Evolutionary conservation across 2,329 filamentous ascomycete species (phyloP).

Genomic region (Aspergillus sp.): DNA sequence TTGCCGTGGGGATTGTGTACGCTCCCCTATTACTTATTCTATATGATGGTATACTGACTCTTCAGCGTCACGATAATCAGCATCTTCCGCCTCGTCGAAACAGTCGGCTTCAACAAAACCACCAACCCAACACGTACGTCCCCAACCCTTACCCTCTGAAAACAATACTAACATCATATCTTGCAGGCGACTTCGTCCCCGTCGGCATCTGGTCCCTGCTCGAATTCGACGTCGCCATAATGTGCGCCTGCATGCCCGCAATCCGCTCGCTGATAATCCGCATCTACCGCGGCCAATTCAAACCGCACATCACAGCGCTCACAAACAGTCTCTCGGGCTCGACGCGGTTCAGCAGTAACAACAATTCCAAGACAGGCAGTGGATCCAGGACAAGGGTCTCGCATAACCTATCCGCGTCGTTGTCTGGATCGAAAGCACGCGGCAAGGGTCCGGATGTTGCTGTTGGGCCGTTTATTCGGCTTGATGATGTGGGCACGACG

Average conservation of each 20-base stretch:
- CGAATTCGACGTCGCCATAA: constrained; percentile 2
- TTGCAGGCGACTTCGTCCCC: constrained; percentile 6
- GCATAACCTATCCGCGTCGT: too few relatives aligned
- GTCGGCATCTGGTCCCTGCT: constrained; percentile 8
- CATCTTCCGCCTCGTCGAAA: constrained; percentile 1
- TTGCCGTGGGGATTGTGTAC: constrained; percentile 5
- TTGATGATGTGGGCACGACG: too few relatives aligned
- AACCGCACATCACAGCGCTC: too few relatives aligned
- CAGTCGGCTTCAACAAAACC: constrained; percentile 5
- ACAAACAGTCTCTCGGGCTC: too few relatives aligned
- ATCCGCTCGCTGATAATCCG: neutral
- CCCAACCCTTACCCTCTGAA: too few relatives aligned
- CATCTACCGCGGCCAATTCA: neutral
- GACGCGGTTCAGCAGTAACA: too few relatives aligned
- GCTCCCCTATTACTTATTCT: neutral
- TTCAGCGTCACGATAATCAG: constrained; percentile 5
- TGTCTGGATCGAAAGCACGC: too few relatives aligned
- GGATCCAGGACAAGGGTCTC: too few relatives aligned
- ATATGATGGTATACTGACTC: neutral
- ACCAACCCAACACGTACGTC: constrained; percentile 4
- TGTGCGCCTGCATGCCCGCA: constrained; percentile 8
- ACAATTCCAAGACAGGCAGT: too few relatives aligned
- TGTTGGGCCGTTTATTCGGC: too few relatives aligned
- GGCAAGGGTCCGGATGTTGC: too few relatives aligned
- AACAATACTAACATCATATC: neutral